Base-by-base conservation (phyloP, 1,139 yeast genomes). In the Geotrichum australiense region DNA sequence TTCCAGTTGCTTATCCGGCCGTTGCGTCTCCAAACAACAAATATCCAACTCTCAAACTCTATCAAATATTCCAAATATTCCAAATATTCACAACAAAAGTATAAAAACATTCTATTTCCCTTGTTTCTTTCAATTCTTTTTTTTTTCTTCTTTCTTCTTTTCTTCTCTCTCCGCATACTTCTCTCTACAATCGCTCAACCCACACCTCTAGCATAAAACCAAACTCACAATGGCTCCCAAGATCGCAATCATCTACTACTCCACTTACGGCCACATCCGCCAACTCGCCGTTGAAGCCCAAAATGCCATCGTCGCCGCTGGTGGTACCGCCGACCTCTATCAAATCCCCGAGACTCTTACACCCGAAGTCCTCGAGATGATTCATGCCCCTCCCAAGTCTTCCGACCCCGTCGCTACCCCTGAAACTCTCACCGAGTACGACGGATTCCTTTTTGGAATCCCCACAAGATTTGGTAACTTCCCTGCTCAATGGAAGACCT, bases 391-490 rank as follows among this genome's bases (percentile, higher is more conserved):
- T 29, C 76, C 69, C 57, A 49, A 53, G 46, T 74, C 80, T 52
- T 71, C 73, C 52, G 74, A 70, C 64, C 87, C 89, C 62, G 67
- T 74, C 61, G 85, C 85, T 41, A 68, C 80, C 11, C 55, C 62
- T 10, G 78, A 71, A 14, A 72, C 76, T 26, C 68, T 81, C 52
- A 62, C 61, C 15, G 63, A 69, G 52, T 80, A 77, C 64, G 87
- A 81, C 56, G 84, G 79, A 41, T 75, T 78, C 68, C 51, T 81
- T 48, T 79, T 81, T 49, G 91, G 91, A 62, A 63, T 80, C 49
- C 87, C 87, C 59, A 80, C 89, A 47, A 76, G 89, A 68, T 81
- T 61, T 60, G 91, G 91, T 66, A 78, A 72, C 66, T 68, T 73
- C 66, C 83, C 89, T 51, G 79, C 84, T 33, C 89, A 81, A 66